Evolutionary conservation across 306 rosid species (phyloP), one percentile per base, ranked within the genome.

Genomic region (Castanospermum australe): DNA sequence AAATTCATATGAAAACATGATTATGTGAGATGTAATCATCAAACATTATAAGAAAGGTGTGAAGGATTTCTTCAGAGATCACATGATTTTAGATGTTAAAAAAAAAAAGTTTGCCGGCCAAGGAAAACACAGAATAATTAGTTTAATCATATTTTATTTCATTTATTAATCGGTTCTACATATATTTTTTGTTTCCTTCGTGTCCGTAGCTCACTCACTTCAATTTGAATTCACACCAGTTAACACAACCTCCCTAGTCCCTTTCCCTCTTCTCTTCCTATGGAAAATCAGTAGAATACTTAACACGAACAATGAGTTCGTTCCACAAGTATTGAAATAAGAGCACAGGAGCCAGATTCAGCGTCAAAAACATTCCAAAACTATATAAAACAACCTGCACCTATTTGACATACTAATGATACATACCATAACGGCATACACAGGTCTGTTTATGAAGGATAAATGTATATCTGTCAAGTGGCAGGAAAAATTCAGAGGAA

Each of bases 401-500:
- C 66, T 35, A 66, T 71, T 62, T 61, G 21, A 52, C 78, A 71
- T 57, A 38, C 20, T 18, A 51, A 3, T 10, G 17, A 5, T 47
- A 30, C 56, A 25, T 67, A 47, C 12, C 60, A 75, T 20, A 39
- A 59, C 39, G 63, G 76, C 38, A 80, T 25, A 56, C 6, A n/a
- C 13, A n/a, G 39, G 63, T 45, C 59, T 12, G 75, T 74, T 63
- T 33, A 72, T 35, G 41, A 59, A 63, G 36, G 67, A 73, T 67
- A 77, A 63, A 56, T 38, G 71, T 35, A 47, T 13, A 41, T 65
- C 32, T 68, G 52, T 30, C 81, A 39, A 57, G 82, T 6, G 74
- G 51, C 20, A 54, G 54, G 48, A 72, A 51, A 62, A 68, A 22
- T 70, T 69, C 47, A 36, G 73, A 75, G 72, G 18, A 39, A 64